Evolutionary conservation across 2,329 filamentous ascomycete genomes (phyloP).

Genomic region (Bipolaris bicolor): DNA sequence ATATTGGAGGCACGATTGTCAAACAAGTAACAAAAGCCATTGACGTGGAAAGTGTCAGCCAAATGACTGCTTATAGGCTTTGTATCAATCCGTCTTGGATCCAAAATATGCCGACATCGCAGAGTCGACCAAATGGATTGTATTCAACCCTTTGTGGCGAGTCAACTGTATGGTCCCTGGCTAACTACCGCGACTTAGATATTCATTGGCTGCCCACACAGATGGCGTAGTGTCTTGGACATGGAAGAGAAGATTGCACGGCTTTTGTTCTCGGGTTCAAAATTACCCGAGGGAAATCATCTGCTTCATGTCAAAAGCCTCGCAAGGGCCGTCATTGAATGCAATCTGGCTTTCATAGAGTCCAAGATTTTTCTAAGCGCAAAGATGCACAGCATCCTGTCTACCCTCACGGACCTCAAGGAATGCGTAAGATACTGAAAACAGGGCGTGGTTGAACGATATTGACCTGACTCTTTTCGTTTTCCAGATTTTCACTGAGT

Average conservation of each 20-base stretch:
- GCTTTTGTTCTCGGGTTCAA: neutral
- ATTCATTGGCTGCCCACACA: neutral
- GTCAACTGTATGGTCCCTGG: neutral
- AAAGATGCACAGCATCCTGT: neutral
- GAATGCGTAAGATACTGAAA: neutral
- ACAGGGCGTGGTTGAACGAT: neutral
- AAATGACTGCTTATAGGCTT: neutral
- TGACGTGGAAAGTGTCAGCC: neutral
- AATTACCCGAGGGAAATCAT: neutral
- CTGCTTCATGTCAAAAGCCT: neutral
- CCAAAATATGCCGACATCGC: neutral
- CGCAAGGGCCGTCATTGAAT: neutral
- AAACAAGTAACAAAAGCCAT: neutral
- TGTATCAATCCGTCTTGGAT: neutral
- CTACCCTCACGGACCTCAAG: neutral
- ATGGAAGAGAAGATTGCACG: neutral
- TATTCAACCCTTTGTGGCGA: neutral
- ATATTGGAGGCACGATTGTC: neutral
- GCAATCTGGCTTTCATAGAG: neutral
- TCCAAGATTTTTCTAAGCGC: neutral
- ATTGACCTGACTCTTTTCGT: neutral
- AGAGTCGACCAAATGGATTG: neutral
- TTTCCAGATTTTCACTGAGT: neutral
- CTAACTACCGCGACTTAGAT: neutral
- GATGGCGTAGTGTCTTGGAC: neutral